A percentile compares a stretch with the other conserved stretches of the same genome.
Conservation (phyloP, 371 early-diverging fungal species). For the Capniomyces stellatus region DNA sequence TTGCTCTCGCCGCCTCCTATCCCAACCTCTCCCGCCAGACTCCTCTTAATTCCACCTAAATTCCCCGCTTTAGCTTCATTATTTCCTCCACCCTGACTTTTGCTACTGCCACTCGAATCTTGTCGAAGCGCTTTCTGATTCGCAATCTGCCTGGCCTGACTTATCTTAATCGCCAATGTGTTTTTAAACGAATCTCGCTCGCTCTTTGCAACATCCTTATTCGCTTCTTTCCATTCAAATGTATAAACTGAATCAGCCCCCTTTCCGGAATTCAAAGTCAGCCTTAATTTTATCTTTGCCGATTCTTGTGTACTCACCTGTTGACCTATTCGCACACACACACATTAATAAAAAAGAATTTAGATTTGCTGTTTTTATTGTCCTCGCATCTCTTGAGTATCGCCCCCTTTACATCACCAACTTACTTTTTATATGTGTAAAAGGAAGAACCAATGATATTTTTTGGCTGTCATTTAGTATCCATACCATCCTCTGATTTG, state of each 20-base stretch:
- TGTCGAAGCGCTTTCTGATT: neutral
- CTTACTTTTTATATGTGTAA: neutral
- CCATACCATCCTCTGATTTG: slow-evolving; percentile 21
- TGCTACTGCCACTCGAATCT: neutral
- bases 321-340: neutral
- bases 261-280: neutral
- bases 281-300: neutral
- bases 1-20: neutral
- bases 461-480: neutral
- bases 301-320: slow-evolving; percentile 1
- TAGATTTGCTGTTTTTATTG: no score
- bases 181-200: neutral
- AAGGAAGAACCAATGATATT: neutral
- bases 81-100: no score
- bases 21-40: neutral
- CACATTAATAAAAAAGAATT: neutral
- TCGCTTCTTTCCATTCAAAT: neutral
- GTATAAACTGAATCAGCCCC: neutral
- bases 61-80: no score
- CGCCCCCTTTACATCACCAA: no score
- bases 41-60: neutral
- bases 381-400: no score
- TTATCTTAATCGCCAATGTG: neutral
- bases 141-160: neutral
- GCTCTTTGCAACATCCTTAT: neutral